Base-by-base conservation (phyloP, 108 stramenopile genomes). In the Epipyxis sp. region DNA sequence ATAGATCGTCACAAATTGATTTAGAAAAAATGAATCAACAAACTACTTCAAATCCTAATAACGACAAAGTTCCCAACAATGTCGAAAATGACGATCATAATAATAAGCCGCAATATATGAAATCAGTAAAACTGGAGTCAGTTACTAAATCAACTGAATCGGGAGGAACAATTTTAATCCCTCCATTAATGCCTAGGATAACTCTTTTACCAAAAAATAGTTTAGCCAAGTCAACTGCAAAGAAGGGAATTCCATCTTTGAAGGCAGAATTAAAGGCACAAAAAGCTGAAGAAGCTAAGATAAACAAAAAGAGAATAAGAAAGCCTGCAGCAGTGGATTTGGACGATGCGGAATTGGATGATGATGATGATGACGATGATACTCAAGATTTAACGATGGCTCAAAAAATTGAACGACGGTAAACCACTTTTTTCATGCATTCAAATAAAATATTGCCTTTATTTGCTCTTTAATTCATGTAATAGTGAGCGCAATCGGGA, bases 401-500 rank as follows among this genome's bases (percentile, higher is more conserved):
- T 50, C 46, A 50, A 50, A 6, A 20, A 13, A 20, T 50, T 50
- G 46, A 50, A 50, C 46, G 46, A 13, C 46, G 46, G n/a, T n/a
- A n/a, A n/a, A n/a, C n/a, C n/a, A n/a, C n/a, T n/a, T n/a, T n/a
- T n/a, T n/a, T n/a, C n/a, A n/a, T n/a, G n/a, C n/a, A n/a, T n/a
- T n/a, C n/a, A n/a, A n/a, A n/a, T n/a, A n/a, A n/a, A n/a, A n/a
- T n/a, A n/a, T n/a, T n/a, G n/a, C n/a, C n/a, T n/a, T n/a, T n/a
- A n/a, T n/a, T n/a, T n/a, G n/a, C n/a, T n/a, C n/a, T n/a, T n/a
- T n/a, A n/a, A n/a, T n/a, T n/a, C n/a, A n/a, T n/a, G n/a, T n/a
- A n/a, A 94, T 27, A 84, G 94, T 32, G 97, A 98, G 71, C 86
- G 95, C 61, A 97, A 98, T 80, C 93, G 97, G 3, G 93, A 95